Evolutionary conservation across 2,329 filamentous ascomycete species (phyloP).

Genomic region (Stachybotrys echinatus): DNA sequence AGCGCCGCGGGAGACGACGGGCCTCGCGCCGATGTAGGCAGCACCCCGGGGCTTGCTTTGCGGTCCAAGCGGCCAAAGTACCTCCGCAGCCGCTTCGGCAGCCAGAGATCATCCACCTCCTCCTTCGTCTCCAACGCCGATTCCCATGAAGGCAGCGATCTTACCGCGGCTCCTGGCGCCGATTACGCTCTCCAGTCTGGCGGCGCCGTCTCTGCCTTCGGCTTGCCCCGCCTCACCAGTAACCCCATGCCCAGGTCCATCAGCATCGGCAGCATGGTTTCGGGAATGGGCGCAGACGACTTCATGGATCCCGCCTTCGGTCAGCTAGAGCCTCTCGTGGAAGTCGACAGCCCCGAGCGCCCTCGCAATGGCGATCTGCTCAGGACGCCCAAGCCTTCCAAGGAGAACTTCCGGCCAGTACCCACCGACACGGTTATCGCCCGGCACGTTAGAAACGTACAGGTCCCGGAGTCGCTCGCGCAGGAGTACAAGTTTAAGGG

Average conservation of each 20-base stretch:
- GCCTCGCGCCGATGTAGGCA: slow-evolving; percentile 36
- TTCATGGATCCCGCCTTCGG: slow-evolving; percentile 36
- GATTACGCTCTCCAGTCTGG: slow-evolving; percentile 83
- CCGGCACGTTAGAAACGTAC: slow-evolving; percentile 82
- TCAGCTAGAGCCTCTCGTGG: slow-evolving; percentile 45
- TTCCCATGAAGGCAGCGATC: slow-evolving; percentile 63
- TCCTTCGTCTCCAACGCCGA: slow-evolving; percentile 51
- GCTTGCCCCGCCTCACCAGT: slow-evolving; percentile 43
- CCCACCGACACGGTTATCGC: slow-evolving; percentile 87
- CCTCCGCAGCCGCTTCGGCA: slow-evolving; percentile 50
- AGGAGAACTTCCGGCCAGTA: slow-evolving; percentile 48
- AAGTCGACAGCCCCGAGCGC: slow-evolving; percentile 37
- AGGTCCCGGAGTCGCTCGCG: slow-evolving; percentile 83
- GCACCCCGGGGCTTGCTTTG: slow-evolving; percentile 40
- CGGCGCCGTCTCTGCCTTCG: slow-evolving; percentile 59
- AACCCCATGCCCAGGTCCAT: slow-evolving; percentile 66
- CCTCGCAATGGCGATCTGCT: slow-evolving; percentile 41
- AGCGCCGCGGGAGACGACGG: slow-evolving; percentile 20
- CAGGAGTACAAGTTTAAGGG: slow-evolving; percentile 78
- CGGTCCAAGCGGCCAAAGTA: slow-evolving; percentile 49
- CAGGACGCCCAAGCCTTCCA: slow-evolving; percentile 63
- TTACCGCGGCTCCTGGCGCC: slow-evolving; percentile 59
- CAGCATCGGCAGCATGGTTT: slow-evolving; percentile 86
- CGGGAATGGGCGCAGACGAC: slow-evolving; percentile 56
- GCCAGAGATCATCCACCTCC: slow-evolving; percentile 56